Percentiles rank a stretch among this genome's conserved stretches.
Evolutionary conservation across 1,284 basidiomycete genomes (phyloP).

Genomic region (Wolfiporia cocos): DNA sequence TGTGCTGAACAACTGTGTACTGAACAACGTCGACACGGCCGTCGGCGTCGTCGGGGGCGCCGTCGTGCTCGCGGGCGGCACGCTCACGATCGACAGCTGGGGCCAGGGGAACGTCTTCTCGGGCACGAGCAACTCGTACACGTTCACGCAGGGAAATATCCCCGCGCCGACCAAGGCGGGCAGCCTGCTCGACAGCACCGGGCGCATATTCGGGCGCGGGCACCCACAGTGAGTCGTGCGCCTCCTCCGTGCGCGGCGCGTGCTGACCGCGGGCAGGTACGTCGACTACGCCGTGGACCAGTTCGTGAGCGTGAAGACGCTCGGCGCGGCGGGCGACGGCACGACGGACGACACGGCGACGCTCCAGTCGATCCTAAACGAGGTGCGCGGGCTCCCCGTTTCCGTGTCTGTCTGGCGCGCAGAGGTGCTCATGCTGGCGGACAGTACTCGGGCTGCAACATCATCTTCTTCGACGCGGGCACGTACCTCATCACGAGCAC

Average conservation of each 20-base stretch:
- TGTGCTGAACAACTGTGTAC: conserved; percentile 50
- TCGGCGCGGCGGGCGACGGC: conserved; percentile 74
- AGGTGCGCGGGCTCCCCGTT: conserved; percentile 31
- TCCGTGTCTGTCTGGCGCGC: background rate
- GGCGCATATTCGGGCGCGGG: conserved; percentile 55
- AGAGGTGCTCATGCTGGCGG: background rate
- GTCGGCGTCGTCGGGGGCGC: conserved; percentile 43
- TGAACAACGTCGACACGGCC: conserved; percentile 49
- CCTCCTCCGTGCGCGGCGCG: background rate
- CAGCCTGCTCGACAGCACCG: conserved; percentile 51
- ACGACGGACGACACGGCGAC: conserved; percentile 70
- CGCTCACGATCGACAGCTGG: conserved; percentile 59
- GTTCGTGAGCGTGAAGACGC: conserved; percentile 63
- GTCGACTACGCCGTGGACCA: conserved; percentile 50
- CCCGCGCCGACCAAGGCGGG: conserved; percentile 44
- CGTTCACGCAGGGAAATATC: conserved; percentile 46
- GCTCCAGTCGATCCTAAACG: conserved; percentile 52
- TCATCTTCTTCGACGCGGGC: conserved; percentile 74
- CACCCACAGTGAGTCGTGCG: conserved; percentile 20
- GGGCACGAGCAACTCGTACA: conserved; percentile 34
- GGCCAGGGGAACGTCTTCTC: conserved; percentile 64
- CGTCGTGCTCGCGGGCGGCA: conserved; percentile 45
- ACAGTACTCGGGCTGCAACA: conserved; percentile 68
- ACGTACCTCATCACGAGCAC: conserved; percentile 66
- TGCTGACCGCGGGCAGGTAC: conserved; percentile 46